These are phyloP conservation scores for Escovopsis weberi DNA, from an alignment of 2,329 filamentous ascomycete species.

Conservation along the genomic window DNA sequence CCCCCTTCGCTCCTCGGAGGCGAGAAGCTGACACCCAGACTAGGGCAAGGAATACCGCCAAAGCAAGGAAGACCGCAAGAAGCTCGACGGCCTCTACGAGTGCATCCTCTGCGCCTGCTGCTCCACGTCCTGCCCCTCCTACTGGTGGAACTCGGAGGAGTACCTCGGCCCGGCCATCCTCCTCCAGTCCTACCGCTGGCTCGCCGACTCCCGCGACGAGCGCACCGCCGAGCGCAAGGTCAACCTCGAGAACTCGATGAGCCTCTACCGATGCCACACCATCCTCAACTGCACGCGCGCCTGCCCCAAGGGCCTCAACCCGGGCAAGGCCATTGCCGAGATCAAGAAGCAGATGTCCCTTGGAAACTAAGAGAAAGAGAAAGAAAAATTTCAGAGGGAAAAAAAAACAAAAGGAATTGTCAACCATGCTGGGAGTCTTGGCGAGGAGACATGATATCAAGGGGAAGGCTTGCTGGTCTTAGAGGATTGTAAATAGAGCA, in stretches of 20 bases:
- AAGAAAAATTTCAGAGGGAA: conserved; percentile 19
- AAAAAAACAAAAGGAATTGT: too few relatives aligned
- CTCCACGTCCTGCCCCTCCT: conserved; percentile 97
- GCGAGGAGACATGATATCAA: too few relatives aligned
- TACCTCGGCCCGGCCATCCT: conserved; percentile 96
- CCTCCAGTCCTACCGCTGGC: conserved; percentile 95
- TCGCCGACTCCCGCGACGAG: conserved; percentile 90
- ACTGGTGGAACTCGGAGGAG: conserved; percentile 99
- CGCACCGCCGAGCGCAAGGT: conserved; percentile 75
- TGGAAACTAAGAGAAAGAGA: conserved; percentile 11
- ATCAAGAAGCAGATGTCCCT: conserved; percentile 95
- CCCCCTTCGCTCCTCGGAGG: background rate
- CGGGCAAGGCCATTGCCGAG: conserved; percentile 85
- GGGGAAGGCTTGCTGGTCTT: too few relatives aligned
- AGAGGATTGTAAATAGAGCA: too few relatives aligned
- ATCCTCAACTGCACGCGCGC: conserved; percentile 98
- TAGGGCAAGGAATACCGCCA: conserved; percentile 89
- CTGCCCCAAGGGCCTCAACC: conserved; percentile 97
- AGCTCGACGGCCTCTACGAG: conserved; percentile 96
- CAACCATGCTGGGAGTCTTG: background rate
- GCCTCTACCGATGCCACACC: conserved; percentile 95
- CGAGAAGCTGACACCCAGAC: conserved; percentile 2
- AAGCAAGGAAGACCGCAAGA: conserved; percentile 80
- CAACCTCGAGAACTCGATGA: conserved; percentile 96
- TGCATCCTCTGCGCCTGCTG: conserved; percentile 99